phyloP scores from a whole-genome alignment of 202 grass and related monocot genomes.

The Schoenoplectus triqueter region DNA sequence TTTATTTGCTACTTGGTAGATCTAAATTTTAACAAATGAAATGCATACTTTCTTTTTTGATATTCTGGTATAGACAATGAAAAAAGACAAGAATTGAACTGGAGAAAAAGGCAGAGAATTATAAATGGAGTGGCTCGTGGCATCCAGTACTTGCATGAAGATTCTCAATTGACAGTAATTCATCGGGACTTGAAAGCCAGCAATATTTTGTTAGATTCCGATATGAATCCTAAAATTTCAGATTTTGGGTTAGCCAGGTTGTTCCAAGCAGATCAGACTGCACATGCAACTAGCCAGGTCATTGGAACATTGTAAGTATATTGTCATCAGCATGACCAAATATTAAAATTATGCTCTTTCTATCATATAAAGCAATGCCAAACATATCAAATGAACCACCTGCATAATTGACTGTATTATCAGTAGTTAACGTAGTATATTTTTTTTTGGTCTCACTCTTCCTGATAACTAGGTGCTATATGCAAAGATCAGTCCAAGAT shows the following conservation, averaged over 20 bases:
- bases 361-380: background rate
- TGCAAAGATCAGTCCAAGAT: background rate
- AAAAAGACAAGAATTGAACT: constrained; percentile 39
- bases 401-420: background rate
- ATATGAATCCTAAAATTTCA: constrained; percentile 70
- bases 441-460: too few species aligned
- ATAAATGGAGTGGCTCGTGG: constrained; percentile 67
- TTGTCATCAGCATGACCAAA: background rate
- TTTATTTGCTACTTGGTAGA: background rate
- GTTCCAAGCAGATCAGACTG: constrained; percentile 54
- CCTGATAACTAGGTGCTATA: background rate
- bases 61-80: constrained; percentile 40
- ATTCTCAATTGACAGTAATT: constrained; percentile 62
- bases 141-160: constrained; percentile 71
- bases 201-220: constrained; percentile 68
- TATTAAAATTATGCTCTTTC: background rate
- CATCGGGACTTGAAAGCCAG: constrained; percentile 74
- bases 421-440: too few species aligned
- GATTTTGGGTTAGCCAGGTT: constrained; percentile 77
- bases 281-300: constrained; percentile 52
- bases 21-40: background rate
- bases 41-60: background rate
- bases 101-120: constrained; percentile 55
- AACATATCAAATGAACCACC: background rate
- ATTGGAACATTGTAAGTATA: constrained; percentile 66